Conservation (phyloP, 2,329 filamentous ascomycete genomes). For the Xylariaceae sp. region DNA sequence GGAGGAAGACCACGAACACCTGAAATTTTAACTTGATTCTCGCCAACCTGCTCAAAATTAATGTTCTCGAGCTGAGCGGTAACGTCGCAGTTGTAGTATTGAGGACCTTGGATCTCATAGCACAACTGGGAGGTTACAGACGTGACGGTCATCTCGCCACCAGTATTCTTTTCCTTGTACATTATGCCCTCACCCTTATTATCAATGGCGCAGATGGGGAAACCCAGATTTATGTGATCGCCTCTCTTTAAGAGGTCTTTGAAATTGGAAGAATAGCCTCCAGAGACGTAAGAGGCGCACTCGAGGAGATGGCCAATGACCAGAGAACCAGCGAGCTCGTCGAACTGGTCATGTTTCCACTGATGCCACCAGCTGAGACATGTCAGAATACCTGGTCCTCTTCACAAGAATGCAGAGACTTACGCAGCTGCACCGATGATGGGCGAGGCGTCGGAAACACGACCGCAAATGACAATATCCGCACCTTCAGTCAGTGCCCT, state of each 20-base stretch:
- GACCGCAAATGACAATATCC: slow-evolving; percentile 48
- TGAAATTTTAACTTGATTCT: slow-evolving; percentile 38
- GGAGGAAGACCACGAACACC: slow-evolving; percentile 42
- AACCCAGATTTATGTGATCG: slow-evolving; percentile 34
- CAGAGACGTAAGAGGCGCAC: slow-evolving; percentile 53
- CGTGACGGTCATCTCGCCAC: slow-evolving; percentile 37
- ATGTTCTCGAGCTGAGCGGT: slow-evolving; percentile 40
- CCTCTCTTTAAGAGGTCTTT: slow-evolving; percentile 33
- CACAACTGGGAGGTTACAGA: slow-evolving; percentile 45
- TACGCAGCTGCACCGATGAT: slow-evolving; percentile 53
- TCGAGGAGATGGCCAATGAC: slow-evolving; percentile 55
- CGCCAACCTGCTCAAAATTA: slow-evolving; percentile 34
- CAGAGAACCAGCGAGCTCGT: slow-evolving; percentile 48
- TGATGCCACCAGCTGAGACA: slow-evolving; percentile 45
- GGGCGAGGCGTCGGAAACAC: slow-evolving; percentile 48
- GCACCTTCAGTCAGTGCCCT: slow-evolving; percentile 41
- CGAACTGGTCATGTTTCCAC: slow-evolving; percentile 46
- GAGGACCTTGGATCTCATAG: slow-evolving; percentile 47
- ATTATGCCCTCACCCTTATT: slow-evolving; percentile 34
- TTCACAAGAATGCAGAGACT: too few species aligned
- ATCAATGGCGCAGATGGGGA: slow-evolving; percentile 39
- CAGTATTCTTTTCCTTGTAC: slow-evolving; percentile 33
- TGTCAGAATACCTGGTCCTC: too few species aligned
- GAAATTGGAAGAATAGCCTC: slow-evolving; percentile 54
- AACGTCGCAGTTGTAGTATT: slow-evolving; percentile 50